Evolutionary conservation across 2,329 filamentous ascomycete genomes (phyloP), one percentile per base, ranked within the genome.

Genomic region (Monosporascus ibericus): DNA sequence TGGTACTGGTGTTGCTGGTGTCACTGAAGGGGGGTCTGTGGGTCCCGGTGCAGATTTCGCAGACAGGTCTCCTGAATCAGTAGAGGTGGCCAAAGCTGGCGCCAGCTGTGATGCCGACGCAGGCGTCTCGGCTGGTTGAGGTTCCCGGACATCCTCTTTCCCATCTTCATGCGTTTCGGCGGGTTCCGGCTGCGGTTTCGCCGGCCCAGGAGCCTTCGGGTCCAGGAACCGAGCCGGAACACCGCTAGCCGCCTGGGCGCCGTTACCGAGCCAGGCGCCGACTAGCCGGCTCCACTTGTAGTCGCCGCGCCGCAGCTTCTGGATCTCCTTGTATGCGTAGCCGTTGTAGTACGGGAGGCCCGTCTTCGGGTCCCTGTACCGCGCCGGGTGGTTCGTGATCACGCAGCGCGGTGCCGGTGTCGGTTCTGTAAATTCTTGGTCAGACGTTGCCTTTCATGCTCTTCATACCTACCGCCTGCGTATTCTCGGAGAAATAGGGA

Each of bases 331-430:
- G 71, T 91, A 96, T 0, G 91, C 92, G 56, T 86, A 81, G 44
- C 83, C 75, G 66, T 92, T 92, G 57, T 83, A 80, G 70, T 92
- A 99, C 1, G 86, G 83, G 17, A 97, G 77, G 0, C 89, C 88
- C 0, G 92, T 97, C 60, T 82, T 80, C 0, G 91, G 90, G 68
- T 99, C 94, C 24, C 85, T 82, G 69, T 95, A 97, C 51, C 84
- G 84, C 14, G 92, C 94, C 5, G 86, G 82, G 50, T 86, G 81
- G 63, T 86, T 87, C 1, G 90, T 96, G 65, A 97, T 92, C 48
- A 85, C 86, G 68, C 94, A 99, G 34, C 86, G 75, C 17, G 79
- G 72, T 1, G 70, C 65, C 15, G 77, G 72, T 3, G 76, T 65
- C 18, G 77, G 79, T 63, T 82, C 78, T 81, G 47, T 24, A 34